Conservation (phyloP, 140 eudicot species). For the Flaveria floridana region DNA sequence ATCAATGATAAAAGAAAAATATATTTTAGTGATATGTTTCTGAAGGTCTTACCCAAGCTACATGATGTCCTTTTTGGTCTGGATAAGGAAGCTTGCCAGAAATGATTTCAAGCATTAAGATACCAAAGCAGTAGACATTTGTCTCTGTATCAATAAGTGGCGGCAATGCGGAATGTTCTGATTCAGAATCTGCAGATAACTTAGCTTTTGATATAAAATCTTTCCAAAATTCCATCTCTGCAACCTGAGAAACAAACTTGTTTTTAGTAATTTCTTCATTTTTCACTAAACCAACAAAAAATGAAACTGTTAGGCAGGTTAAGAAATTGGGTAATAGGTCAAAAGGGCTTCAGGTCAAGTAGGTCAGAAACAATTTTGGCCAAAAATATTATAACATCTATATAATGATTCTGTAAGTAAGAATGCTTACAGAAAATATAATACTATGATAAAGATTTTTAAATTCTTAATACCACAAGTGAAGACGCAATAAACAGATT, state of each 20-base stretch:
- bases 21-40: not conserved
- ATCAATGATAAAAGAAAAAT: not conserved
- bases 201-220: slow-evolving; percentile 45
- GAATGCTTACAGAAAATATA: not conserved
- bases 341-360: not conserved
- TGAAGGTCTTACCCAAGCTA: slow-evolving; percentile 55
- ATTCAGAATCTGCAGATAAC: slow-evolving; percentile 39
- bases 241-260: slow-evolving; percentile 45
- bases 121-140: slow-evolving; percentile 71
- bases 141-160: slow-evolving; percentile 55
- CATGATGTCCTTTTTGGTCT: slow-evolving; percentile 47
- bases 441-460: not conserved
- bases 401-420: not conserved
- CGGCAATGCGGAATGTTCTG: slow-evolving; percentile 51
- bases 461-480: not conserved
- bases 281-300: not conserved
- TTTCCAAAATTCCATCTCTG: slow-evolving; percentile 57
- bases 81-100: slow-evolving; percentile 74
- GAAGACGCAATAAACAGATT: not conserved
- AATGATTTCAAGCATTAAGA: slow-evolving; percentile 73
- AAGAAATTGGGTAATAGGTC: not conserved
- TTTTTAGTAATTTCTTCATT: slow-evolving; percentile 16
- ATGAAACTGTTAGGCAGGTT: no score
- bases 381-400: not conserved
- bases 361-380: not conserved